Base-by-base conservation (phyloP, 2,329 filamentous ascomycete genomes). In the Aspergillus eucalypticola region DNA sequence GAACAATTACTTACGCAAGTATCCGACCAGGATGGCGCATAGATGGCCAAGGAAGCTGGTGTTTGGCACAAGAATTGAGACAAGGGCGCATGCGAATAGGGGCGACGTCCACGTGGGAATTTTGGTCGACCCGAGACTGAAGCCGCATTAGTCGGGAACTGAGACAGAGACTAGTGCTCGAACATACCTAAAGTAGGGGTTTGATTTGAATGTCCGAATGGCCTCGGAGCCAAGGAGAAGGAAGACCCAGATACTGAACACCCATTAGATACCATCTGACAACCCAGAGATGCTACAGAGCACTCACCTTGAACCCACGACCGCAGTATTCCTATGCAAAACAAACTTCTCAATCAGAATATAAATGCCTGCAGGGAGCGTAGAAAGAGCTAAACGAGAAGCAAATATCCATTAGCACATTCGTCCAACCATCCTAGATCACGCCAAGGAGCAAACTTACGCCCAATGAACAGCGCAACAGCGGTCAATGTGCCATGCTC, bases 91-190 rank as follows among this genome's bases (percentile, higher is more conserved):
- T 69, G 92, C 80, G 54, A 91, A 81, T n/a, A 98, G 79, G 3
- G 95, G 94, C 2, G 90, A 91, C 7, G 88, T 90, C 93, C 94
- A 98, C 0, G 93, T 98, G 2, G 95, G 94, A 60, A 99, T 92
- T 67, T 90, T 84, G 69, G 83, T 82, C 32, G 82, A 81, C n/a
- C 81, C 82, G 46, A 89, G 76, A 62, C 82, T 85, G 63, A 19
- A 62, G 71, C 41, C 69, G 58, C 27, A 42, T 71, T 57, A 69
- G 68, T 62, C 13, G 60, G 48, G 10, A 11, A 29, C 3, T 46
- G 19, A n/a, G 17, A 5, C 5, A 17, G 1, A n/a, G 25, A 3
- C n/a, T 42, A 8, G 13, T 5, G n/a, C 44, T 6, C 32, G n/a
- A 54, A 64, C 67, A 56, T 78, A 84, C 83, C 75, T 85, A 66